Percentiles rank a stretch among this genome's conserved stretches.
Evolutionary conservation across 169 alveolate genomes (phyloP).

Genomic region (Plasmodium reichenowi): DNA sequence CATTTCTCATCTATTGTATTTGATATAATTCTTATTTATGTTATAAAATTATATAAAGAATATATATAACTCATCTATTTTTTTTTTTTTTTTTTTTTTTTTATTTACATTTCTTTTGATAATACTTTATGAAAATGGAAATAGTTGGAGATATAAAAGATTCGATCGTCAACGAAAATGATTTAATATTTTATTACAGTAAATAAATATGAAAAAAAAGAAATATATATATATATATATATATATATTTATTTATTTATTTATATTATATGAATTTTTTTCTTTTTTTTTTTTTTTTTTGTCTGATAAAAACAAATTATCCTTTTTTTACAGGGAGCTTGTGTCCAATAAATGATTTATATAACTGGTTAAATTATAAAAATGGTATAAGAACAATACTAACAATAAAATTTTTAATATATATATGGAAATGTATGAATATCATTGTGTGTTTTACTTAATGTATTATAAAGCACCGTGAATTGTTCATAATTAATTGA

Average conservation of each 20-base stretch:
- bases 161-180: conserved; percentile 64
- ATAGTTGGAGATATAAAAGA: conserved; percentile 59
- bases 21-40: too few species aligned
- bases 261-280: background rate
- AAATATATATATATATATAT: background rate
- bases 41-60: too few species aligned
- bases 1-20: too few species aligned
- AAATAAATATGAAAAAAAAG: conserved; percentile 13
- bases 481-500: background rate
- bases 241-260: background rate
- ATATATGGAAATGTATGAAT: too few species aligned
- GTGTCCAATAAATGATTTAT: conserved; percentile 68
- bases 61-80: background rate
- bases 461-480: too few species aligned
- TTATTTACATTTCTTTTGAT: background rate
- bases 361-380: conserved; percentile 64
- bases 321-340: conserved; percentile 26
- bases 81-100: conserved; percentile 4
- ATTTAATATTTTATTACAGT: conserved; percentile 63
- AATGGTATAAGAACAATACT: conserved; percentile 19
- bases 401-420: too few species aligned
- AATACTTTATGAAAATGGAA: conserved; percentile 31
- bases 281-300: conserved; percentile 21
- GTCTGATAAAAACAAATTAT: background rate
- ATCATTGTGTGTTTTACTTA: too few species aligned